Evolutionary conservation across 176 grass and related monocot species (phyloP).

Genomic region (sorghum (Sorghum bicolor)): DNA sequence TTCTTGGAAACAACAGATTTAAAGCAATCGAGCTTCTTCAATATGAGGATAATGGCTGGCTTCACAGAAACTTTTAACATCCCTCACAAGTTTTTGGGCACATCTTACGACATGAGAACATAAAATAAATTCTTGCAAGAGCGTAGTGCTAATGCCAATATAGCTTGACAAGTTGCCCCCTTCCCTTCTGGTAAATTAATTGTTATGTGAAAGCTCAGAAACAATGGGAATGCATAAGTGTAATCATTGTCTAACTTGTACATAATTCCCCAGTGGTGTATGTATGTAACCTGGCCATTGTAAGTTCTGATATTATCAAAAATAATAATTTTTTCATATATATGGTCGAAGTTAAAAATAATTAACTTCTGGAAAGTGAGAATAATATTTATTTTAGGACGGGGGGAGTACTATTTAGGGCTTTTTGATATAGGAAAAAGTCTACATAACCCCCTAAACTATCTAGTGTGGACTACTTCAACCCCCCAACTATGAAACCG

Average conservation of each 20-base stretch:
- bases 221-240: not conserved
- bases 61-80: not conserved
- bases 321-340: no score
- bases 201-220: not conserved
- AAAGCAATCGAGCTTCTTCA: conserved; percentile 1
- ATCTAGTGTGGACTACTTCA: no score
- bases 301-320: not conserved
- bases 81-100: not conserved
- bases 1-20: not conserved
- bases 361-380: no score
- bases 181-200: conserved; percentile 1
- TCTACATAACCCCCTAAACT: no score
- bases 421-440: no score
- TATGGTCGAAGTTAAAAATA: no score
- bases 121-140: not conserved
- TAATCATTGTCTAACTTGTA: not conserved
- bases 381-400: no score
- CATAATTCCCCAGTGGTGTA: not conserved
- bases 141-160: not conserved
- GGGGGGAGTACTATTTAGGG: no score
- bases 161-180: not conserved
- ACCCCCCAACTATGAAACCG: no score
- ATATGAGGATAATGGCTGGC: not conserved
- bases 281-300: not conserved
- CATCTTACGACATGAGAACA: not conserved